These are phyloP conservation scores for Cyberlindnera mycetangii DNA, from an alignment of 805 yeast genomes.

Conservation along the genomic window DNA sequence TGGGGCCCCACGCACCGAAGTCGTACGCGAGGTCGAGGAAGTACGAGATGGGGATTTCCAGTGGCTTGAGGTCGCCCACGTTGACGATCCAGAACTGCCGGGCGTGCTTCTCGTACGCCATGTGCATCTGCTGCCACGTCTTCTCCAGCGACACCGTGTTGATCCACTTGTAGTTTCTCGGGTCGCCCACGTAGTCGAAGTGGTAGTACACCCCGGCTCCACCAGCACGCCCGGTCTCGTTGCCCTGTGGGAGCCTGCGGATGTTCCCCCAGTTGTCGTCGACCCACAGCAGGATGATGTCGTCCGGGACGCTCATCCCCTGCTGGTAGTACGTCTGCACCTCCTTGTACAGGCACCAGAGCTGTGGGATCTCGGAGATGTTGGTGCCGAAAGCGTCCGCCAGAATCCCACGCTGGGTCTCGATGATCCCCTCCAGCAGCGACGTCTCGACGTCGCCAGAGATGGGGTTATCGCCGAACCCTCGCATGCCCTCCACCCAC, in stretches of 20 bases:
- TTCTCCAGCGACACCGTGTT: constrained; percentile 14
- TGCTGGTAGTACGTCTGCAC: constrained; percentile 13
- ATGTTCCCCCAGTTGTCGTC: constrained; percentile 19
- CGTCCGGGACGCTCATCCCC: constrained; percentile 14
- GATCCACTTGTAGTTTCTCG: constrained; percentile 16
- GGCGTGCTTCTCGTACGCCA: constrained; percentile 15
- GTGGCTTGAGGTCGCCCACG: constrained; percentile 14
- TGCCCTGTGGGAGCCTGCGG: constrained; percentile 12
- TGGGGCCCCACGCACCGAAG: constrained; percentile 12
- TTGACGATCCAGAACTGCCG: constrained; percentile 15
- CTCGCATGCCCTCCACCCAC: constrained; percentile 18
- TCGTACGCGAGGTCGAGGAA: constrained; percentile 15
- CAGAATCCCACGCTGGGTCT: constrained; percentile 7
- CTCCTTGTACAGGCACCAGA: constrained; percentile 16
- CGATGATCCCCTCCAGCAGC: constrained; percentile 12
- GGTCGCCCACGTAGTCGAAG: constrained; percentile 17
- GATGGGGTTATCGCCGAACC: constrained; percentile 12
- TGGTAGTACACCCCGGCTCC: constrained; percentile 19
- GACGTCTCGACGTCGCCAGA: constrained; percentile 11
- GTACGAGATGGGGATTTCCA: constrained; percentile 15
- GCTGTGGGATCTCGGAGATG: constrained; percentile 14
- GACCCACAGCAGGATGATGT: constrained; percentile 13
- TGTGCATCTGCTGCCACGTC: constrained; percentile 16
- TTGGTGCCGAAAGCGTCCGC: constrained; percentile 10
- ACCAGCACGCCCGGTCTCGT: constrained; percentile 12